phyloP scores from a whole-genome alignment of 2,329 filamentous ascomycete species.

The Plenodomus tracheiphilus region DNA sequence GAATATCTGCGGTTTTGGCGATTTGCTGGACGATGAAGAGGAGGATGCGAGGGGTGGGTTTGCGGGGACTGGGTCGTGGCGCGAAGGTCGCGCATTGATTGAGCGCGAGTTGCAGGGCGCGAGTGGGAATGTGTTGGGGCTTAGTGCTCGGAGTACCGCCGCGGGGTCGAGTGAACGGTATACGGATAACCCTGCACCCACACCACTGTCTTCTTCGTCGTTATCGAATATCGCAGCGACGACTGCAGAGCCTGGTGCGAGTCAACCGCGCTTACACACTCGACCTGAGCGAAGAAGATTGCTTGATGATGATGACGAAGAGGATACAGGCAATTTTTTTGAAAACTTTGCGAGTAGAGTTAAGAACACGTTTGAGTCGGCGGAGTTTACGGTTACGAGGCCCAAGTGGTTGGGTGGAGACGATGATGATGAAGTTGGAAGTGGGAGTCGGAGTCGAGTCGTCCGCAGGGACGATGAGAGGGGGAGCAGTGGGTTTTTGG shows the following conservation, averaged over 20 bases:
- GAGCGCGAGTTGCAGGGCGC: constrained; percentile 69
- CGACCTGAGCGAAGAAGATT: constrained; percentile 25
- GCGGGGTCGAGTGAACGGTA: constrained; percentile 29
- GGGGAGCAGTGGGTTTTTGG: constrained; percentile 26
- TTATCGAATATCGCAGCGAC: not conserved
- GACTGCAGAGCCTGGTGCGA: not conserved
- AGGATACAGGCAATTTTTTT: constrained; percentile 81
- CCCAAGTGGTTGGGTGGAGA: constrained; percentile 80
- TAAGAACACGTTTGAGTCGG: constrained; percentile 86
- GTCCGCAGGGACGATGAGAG: constrained; percentile 5
- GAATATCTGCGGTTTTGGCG: constrained; percentile 76
- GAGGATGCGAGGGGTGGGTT: constrained; percentile 64
- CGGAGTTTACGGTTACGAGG: constrained; percentile 56
- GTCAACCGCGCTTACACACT: constrained; percentile 10
- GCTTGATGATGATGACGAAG: constrained; percentile 55
- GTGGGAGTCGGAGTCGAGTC: constrained; percentile 8
- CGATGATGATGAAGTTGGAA: constrained; percentile 26
- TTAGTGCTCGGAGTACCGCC: constrained; percentile 21
- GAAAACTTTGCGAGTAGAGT: constrained; percentile 81
- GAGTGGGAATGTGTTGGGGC: constrained; percentile 41
- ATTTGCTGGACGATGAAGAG: constrained; percentile 77
- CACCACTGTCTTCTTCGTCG: constrained; percentile 1
- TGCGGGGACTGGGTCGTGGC: constrained; percentile 82
- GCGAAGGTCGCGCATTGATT: constrained; percentile 88
- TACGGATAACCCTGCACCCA: constrained; percentile 20